Percentiles rank a stretch among this genome's conserved stretches.
Evolutionary conservation across 768 basidiomycete genomes (phyloP).

Genomic region (Russula vinacea): DNA sequence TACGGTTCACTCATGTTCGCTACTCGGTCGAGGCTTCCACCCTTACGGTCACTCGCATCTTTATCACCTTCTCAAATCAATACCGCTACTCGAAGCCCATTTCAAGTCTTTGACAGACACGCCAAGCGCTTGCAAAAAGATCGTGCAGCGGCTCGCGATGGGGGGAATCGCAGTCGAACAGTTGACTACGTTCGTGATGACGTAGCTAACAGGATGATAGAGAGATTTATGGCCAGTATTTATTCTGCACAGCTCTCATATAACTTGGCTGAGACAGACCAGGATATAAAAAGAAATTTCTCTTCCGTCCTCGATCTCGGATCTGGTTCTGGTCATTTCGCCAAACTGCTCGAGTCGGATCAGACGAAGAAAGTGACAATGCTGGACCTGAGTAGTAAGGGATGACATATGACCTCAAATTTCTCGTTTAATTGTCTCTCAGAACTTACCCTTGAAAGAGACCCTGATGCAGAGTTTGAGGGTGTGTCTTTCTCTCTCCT

Average conservation of each 20-base stretch:
- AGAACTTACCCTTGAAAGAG: constrained; percentile 74
- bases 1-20: constrained; percentile 1
- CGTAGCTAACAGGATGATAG: constrained; percentile 86
- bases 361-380: constrained; percentile 72
- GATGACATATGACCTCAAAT: neutral
- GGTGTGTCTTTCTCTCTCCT: constrained; percentile 43
- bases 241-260: constrained; percentile 17
- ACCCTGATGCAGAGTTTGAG: constrained; percentile 76
- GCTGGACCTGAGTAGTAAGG: constrained; percentile 80
- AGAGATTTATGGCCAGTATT: constrained; percentile 71
- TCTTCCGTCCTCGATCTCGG: constrained; percentile 80
- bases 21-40: neutral
- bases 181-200: constrained; percentile 93
- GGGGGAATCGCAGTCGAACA: constrained; percentile 59
- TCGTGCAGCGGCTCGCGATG: constrained; percentile 57
- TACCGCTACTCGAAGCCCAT: constrained; percentile 55
- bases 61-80: constrained; percentile 46
- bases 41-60: constrained; percentile 46
- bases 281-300: constrained; percentile 93
- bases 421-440: constrained; percentile 21
- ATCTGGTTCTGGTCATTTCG: constrained; percentile 88
- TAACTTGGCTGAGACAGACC: constrained; percentile 9
- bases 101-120: constrained; percentile 82
- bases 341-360: constrained; percentile 69
- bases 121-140: constrained; percentile 78